Evolutionary conservation across 2,329 filamentous ascomycete genomes (phyloP), one percentile per base, ranked within the genome.

Genomic region (Fusarium globosum): DNA sequence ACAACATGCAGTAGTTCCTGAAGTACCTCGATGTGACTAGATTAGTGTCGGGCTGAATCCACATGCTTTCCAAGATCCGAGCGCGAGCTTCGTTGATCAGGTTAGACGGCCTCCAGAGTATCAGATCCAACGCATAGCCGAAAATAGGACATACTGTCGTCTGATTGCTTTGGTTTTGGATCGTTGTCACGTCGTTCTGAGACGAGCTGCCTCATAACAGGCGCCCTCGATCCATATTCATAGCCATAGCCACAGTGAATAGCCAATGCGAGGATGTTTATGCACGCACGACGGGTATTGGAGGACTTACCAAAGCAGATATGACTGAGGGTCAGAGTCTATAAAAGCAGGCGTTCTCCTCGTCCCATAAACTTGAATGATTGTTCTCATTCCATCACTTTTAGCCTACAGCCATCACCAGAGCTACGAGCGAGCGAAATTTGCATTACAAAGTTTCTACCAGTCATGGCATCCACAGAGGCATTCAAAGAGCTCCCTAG

Each of bases 21-120:
- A 13, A 5, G 8, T 13, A 5, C 14, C 35, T 3, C 0, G 7
- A 39, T 10, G 11, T 39, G 14, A 10, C 10, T 3, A n/a, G 35
- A n/a, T 21, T 39, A 26, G 23, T 28, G 14, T 28, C 14, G 7
- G 11, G 5, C 20, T n/a, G 7, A 11, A n/a, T 28, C 20, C 11
- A n/a, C 20, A 4, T 28, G 11, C 20, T 21, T n/a, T 5, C 7
- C n/a, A 38, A 2, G 20, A 53, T 5, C 23, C 14, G 23, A 39
- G 23, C 35, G 23, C 23, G 11, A 53, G 11, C 7, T 53, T 4
- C 7, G 2, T 1, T 9, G 7, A 8, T n/a, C 6, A 2, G 30
- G 12, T 9, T 20, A 35, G 48, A 16, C 12, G 35, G 12, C 30
- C 30, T 23, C 48, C 48, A 35, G 15, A 35, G 4, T 11, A 35